These are phyloP conservation scores for Vigna angularis DNA, from an alignment of 306 rosid genomes.

Conservation along the genomic window DNA sequence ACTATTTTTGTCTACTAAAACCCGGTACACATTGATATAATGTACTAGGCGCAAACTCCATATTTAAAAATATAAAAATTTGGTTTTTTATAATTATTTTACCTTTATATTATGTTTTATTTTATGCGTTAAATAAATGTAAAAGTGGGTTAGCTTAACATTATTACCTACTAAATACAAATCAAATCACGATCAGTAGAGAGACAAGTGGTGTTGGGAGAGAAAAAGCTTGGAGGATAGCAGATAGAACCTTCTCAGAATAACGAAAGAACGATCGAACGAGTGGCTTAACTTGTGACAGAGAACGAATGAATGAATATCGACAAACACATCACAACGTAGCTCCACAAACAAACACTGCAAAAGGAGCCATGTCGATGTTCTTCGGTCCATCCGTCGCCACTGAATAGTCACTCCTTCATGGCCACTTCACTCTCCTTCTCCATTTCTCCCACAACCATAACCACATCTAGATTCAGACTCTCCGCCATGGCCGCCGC, in stretches of 20 bases:
- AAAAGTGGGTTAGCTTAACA: no score
- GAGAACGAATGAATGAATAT: not conserved
- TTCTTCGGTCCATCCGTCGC: not conserved
- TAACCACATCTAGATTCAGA: conserved; percentile 35
- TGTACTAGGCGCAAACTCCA: no score
- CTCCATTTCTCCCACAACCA: conserved; percentile 41
- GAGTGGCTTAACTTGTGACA: not conserved
- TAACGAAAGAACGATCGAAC: not conserved
- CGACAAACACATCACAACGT: not conserved
- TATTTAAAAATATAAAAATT: no score
- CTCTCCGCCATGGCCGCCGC: conserved; percentile 47
- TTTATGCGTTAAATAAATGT: no score
- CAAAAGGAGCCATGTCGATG: conserved; percentile 3
- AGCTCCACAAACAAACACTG: no score
- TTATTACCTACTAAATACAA: not conserved
- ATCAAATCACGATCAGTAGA: not conserved
- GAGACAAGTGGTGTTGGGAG: no score
- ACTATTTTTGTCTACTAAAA: no score
- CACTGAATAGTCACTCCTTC: not conserved
- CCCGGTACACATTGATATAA: accelerated
- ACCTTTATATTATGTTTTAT: no score
- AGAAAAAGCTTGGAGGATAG: not conserved
- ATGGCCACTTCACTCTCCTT: conserved; percentile 55
- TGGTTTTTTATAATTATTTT: no score
- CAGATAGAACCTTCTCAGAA: not conserved